phyloP scores from a whole-genome alignment of 768 basidiomycete species.

The Steccherinum ochraceum region DNA sequence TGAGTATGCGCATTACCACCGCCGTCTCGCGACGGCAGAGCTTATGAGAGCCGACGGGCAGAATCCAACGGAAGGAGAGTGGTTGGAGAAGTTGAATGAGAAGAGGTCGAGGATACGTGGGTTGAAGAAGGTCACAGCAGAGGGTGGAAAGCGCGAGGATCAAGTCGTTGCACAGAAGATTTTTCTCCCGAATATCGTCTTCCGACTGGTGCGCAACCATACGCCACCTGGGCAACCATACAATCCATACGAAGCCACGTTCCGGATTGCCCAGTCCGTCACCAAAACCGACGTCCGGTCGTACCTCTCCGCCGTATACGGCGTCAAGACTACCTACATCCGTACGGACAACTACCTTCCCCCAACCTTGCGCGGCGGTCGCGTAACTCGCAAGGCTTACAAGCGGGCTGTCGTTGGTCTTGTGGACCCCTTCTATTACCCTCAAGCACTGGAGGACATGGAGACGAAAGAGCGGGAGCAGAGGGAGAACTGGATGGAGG shows the following conservation, averaged over 20 bases:
- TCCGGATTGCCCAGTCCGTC: slow-evolving; percentile 82
- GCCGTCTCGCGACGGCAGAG: slow-evolving; percentile 47
- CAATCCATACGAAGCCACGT: slow-evolving; percentile 93
- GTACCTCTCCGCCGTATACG: slow-evolving; percentile 80
- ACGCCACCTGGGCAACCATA: slow-evolving; percentile 74
- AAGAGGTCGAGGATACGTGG: slow-evolving; percentile 66
- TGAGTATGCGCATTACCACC: slow-evolving; percentile 56
- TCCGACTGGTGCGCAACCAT: slow-evolving; percentile 79
- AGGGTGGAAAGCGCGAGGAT: slow-evolving; percentile 36
- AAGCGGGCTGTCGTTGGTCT: slow-evolving; percentile 92
- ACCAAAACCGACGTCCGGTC: slow-evolving; percentile 91
- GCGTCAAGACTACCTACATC: slow-evolving; percentile 86
- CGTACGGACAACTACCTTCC: slow-evolving; percentile 89
- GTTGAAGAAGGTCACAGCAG: slow-evolving; percentile 31
- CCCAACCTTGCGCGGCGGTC: slow-evolving; percentile 27
- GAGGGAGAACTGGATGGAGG: slow-evolving; percentile 58
- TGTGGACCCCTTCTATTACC: slow-evolving; percentile 91
- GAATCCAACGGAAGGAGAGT: slow-evolving; percentile 45
- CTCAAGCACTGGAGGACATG: slow-evolving; percentile 78
- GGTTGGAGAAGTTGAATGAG: slow-evolving; percentile 50
- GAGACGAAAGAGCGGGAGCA: slow-evolving; percentile 40
- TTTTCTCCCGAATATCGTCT: slow-evolving; percentile 85
- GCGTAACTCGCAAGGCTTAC: slow-evolving; percentile 45
- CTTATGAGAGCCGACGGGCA: slow-evolving; percentile 28
- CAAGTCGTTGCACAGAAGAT: slow-evolving; percentile 73